Evolutionary conservation across 768 basidiomycete species (phyloP), one percentile per base, ranked within the genome.

Genomic region (Boletus pseudo-olivaceus): DNA sequence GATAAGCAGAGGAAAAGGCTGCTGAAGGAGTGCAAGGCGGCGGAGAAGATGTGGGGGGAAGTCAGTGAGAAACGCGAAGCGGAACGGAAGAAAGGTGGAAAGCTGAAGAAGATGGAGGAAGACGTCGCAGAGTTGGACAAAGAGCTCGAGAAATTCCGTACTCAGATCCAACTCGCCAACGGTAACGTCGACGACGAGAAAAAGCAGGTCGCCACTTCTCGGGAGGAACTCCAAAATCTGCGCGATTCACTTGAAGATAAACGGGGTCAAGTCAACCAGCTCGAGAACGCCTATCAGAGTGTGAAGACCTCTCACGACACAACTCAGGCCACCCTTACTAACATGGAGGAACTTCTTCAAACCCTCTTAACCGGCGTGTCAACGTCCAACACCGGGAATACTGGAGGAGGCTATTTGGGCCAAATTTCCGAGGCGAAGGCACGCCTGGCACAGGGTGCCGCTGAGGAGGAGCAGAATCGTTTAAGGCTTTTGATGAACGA

Each of bases 321-420:
- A 0, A 77, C 83, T 2, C 78, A 84, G 52, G 73, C 78, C 5
- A 79, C 84, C 29, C 79, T 96, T 9, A 67, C 79, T 14, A 88
- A 83, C 19, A 81, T 87, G 15, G 95, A 98, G 70, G 92, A 94
- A 62, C 87, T 98, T n/a, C 79, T 98, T 0, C 96, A 98, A 69
- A 92, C 93, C 0, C 83, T 98, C 19, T 78, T 96, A 44, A 98
- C 96, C 0, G 97, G 97, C 41, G 82, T 98, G 10, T 85, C 93
- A 1, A 87, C 89, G 5, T 78, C 75, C 38, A 79, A 79, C 47
- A 71, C 77, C 29, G 83, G 82, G 54, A 84, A 83, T 38, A 81
- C 83, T 17, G 86, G 89, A 9, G 93, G 94, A 3, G 97, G 97
- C 0, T 98, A 98, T 70, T 88, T 98, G 84, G 97, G 94, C 19